A percentile compares a stretch with the other conserved stretches of the same genome.
phyloP scores from a whole-genome alignment of 2,329 filamentous ascomycete species.

The Metarhizium brunneum region DNA sequence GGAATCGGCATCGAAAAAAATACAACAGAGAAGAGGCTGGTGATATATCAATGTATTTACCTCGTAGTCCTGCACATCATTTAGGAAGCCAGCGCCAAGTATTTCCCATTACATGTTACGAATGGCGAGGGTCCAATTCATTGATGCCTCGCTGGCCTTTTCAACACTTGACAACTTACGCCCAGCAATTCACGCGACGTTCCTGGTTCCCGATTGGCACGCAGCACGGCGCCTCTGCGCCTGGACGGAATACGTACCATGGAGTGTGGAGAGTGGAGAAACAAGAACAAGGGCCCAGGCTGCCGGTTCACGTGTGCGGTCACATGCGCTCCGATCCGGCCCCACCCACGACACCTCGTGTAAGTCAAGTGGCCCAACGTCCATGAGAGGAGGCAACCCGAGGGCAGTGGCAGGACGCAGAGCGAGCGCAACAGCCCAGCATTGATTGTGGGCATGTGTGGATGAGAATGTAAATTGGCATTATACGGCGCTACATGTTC shows the following conservation, averaged over 20 bases:
- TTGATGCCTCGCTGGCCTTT: too few species aligned
- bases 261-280: not conserved
- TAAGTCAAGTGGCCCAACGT: conserved; percentile 6
- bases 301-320: conserved; percentile 1
- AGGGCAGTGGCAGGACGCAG: not conserved
- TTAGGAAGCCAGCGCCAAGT: too few species aligned
- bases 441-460: not conserved
- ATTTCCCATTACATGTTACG: too few species aligned
- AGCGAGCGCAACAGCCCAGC: conserved; percentile 1
- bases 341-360: conserved; percentile 5
- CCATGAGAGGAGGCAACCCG: conserved; percentile 1
- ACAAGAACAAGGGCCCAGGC: not conserved
- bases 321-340: not conserved
- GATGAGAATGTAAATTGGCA: not conserved
- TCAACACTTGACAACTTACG: too few species aligned
- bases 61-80: too few species aligned
- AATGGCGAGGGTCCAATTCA: too few species aligned
- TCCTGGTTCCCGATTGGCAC: not conserved
- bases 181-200: too few species aligned
- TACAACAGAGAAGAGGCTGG: too few species aligned
- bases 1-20: too few species aligned
- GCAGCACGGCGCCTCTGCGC: too few species aligned
- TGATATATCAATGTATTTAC: too few species aligned
- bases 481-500: not conserved
- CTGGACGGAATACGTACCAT: not conserved